Conservation (phyloP, 371 early-diverging fungal genomes). For the Rhizopus delemar region DNA sequence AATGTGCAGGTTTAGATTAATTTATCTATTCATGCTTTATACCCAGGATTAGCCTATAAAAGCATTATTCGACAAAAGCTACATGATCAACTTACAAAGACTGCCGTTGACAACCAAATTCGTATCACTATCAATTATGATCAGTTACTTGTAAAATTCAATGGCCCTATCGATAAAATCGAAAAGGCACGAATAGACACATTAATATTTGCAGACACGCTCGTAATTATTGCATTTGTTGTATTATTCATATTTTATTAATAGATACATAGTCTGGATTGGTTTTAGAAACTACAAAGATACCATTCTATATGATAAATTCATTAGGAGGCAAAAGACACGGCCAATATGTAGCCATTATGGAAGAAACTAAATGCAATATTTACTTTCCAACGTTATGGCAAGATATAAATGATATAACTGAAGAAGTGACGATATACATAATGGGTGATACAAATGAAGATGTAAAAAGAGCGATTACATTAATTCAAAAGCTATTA, state of each 20-base stretch:
- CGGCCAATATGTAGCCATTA: constrained; percentile 52
- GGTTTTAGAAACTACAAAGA: constrained; percentile 4
- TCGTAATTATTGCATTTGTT: constrained; percentile 7
- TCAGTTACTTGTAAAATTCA: constrained; percentile 7
- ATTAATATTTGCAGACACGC: constrained; percentile 17
- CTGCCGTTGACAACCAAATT: constrained; percentile 15
- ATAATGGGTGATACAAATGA: constrained; percentile 22
- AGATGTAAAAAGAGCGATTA: constrained; percentile 19
- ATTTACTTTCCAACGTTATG: constrained; percentile 61
- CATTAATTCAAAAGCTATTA: constrained; percentile 17
- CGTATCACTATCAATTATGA: constrained; percentile 22
- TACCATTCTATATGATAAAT: constrained; percentile 19
- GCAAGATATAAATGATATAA: constrained; percentile 7
- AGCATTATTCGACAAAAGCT: constrained; percentile 15
- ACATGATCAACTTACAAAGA: constrained; percentile 17
- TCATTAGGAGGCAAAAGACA: constrained; percentile 19
- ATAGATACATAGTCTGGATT: constrained; percentile 17
- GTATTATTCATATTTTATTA: neutral
- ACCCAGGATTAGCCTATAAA: constrained; percentile 24
- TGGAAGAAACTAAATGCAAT: constrained; percentile 65
- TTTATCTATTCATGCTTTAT: constrained; percentile 21
- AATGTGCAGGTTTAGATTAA: constrained; percentile 8
- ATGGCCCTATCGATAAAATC: constrained; percentile 17
- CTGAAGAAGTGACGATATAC: constrained; percentile 18
- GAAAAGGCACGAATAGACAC: constrained; percentile 22